These are phyloP conservation scores for Exophiala sp. DNA, from an alignment of 2,329 filamentous ascomycete genomes.

Conservation along the genomic window DNA sequence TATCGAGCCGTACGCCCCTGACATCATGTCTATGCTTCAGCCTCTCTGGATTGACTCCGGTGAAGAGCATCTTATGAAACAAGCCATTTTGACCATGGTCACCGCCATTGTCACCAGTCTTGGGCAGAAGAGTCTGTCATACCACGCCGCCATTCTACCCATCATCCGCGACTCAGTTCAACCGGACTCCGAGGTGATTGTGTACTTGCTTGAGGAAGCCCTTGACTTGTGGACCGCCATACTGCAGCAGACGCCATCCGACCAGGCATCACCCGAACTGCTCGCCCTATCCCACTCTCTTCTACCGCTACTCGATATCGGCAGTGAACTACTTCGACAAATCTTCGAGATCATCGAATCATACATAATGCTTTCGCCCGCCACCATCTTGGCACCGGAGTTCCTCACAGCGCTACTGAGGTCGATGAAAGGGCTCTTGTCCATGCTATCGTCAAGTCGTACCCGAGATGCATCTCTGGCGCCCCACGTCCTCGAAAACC, in stretches of 20 bases:
- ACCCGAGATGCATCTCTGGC: conserved; percentile 34
- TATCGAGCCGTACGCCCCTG: conserved; percentile 64
- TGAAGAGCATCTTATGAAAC: conserved; percentile 89
- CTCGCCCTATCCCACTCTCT: conserved; percentile 60
- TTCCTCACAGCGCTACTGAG: conserved; percentile 41
- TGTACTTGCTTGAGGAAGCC: conserved; percentile 87
- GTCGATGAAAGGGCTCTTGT: conserved; percentile 29
- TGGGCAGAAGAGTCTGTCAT: conserved; percentile 71
- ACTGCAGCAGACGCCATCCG: conserved; percentile 61
- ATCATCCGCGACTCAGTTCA: conserved; percentile 77
- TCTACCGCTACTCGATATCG: conserved; percentile 64
- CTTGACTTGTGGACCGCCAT: conserved; percentile 84
- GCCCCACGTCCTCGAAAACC: conserved; percentile 38
- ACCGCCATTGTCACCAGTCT: conserved; percentile 82
- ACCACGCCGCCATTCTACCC: conserved; percentile 76
- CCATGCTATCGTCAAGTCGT: conserved; percentile 23
- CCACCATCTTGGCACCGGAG: conserved; percentile 42
- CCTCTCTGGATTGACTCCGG: conserved; percentile 80
- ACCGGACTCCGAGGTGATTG: conserved; percentile 66
- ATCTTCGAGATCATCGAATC: conserved; percentile 65
- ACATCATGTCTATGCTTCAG: conserved; percentile 76
- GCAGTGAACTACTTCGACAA: conserved; percentile 60
- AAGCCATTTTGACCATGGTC: conserved; percentile 83
- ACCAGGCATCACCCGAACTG: conserved; percentile 58
- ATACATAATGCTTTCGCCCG: conserved; percentile 64